These are phyloP conservation scores for Cinnamomum chago DNA, from an alignment of 164 flowering plant genomes.

Conservation along the genomic window DNA sequence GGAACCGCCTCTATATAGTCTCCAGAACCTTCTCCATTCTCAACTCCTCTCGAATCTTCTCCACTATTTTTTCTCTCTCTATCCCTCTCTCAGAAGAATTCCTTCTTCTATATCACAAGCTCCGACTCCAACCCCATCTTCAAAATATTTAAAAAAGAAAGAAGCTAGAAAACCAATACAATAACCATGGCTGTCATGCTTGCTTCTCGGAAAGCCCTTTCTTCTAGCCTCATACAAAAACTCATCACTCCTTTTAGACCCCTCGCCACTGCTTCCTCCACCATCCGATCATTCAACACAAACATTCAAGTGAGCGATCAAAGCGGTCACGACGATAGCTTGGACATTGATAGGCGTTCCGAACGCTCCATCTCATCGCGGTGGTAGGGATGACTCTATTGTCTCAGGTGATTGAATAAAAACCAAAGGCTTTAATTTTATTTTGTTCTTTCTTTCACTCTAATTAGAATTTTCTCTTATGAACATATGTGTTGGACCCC, in stretches of 20 bases:
- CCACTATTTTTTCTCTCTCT: neutral
- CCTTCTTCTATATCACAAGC: neutral
- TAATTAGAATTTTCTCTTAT: neutral
- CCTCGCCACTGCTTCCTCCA: neutral
- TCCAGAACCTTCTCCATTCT: neutral
- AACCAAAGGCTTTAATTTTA: no score
- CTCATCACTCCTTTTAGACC: neutral
- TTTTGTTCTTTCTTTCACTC: conserved; percentile 1
- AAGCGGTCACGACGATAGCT: no score
- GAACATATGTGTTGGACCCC: conserved; percentile 55
- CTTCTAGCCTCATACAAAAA: neutral
- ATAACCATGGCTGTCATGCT: neutral
- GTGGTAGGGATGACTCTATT: neutral
- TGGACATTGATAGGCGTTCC: neutral
- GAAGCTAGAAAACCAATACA: neutral
- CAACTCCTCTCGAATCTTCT: neutral
- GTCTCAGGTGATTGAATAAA: no score
- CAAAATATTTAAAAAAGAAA: neutral
- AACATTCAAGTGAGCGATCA: neutral
- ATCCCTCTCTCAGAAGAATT: neutral
- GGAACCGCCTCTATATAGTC: no score
- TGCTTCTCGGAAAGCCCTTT: neutral
- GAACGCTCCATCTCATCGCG: neutral
- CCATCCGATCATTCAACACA: neutral
- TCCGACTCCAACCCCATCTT: neutral